These are phyloP conservation scores for Boletus subparvulus DNA, from an alignment of 768 basidiomycete genomes.

Conservation along the genomic window DNA sequence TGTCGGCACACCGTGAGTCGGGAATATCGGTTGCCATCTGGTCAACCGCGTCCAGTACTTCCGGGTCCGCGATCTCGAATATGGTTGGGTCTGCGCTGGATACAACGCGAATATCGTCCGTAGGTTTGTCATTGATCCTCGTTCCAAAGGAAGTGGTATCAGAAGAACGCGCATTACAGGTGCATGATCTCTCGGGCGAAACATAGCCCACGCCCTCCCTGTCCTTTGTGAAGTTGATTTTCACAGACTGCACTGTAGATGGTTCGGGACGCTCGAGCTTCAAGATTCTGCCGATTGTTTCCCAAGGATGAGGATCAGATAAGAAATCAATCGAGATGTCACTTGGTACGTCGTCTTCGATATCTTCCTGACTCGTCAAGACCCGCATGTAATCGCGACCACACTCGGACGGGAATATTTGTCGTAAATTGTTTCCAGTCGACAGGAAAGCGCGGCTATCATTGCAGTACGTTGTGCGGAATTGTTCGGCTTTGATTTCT, in stretches of 20 bases:
- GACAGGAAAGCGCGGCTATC: neutral
- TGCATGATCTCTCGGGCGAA: neutral
- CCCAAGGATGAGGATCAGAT: slow-evolving; percentile 33
- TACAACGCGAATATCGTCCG: neutral
- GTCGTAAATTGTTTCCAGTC: neutral
- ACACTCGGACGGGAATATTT: neutral
- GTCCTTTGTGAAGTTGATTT: slow-evolving; percentile 20
- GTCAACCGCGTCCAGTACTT: neutral
- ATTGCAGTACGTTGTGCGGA: neutral
- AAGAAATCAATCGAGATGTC: slow-evolving; percentile 25
- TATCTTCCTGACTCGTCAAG: neutral
- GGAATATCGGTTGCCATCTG: neutral
- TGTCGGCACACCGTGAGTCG: neutral
- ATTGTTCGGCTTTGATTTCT: neutral
- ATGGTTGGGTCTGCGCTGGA: neutral
- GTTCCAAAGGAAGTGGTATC: neutral
- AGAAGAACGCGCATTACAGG: neutral
- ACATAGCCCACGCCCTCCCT: slow-evolving; percentile 30
- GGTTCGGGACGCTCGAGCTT: slow-evolving; percentile 9
- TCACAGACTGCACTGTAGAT: neutral
- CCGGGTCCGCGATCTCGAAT: neutral
- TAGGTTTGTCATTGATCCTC: neutral
- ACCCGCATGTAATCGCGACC: neutral
- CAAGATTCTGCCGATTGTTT: slow-evolving; percentile 30
- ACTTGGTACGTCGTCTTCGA: neutral